Conservation (phyloP, 371 early-diverging fungal species). For the Rhizopus stolonifer region DNA sequence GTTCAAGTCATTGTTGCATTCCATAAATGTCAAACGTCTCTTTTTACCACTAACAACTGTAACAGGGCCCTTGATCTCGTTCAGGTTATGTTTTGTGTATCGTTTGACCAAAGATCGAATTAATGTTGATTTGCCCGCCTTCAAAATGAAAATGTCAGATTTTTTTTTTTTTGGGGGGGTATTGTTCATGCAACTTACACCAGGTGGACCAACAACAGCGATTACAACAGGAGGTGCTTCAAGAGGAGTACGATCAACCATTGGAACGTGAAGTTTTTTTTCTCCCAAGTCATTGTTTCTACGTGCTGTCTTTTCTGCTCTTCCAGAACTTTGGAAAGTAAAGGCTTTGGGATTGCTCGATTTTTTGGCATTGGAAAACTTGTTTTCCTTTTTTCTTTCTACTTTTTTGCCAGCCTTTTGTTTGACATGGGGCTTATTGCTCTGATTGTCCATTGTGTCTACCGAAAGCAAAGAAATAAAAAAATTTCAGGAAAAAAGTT, state of each 20-base stretch:
- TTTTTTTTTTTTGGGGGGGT: neutral
- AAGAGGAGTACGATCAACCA: slow-evolving; percentile 91
- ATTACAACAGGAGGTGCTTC: slow-evolving; percentile 91
- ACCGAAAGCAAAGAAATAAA: neutral
- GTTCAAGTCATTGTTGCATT: slow-evolving; percentile 95
- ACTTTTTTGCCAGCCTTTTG: slow-evolving; percentile 86
- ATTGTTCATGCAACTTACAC: too few species aligned
- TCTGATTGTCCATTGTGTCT: slow-evolving; percentile 51
- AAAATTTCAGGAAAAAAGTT: neutral
- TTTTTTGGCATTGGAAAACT: slow-evolving; percentile 63
- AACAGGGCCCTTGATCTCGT: slow-evolving; percentile 92
- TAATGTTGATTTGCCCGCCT: slow-evolving; percentile 94
- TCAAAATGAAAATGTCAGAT: neutral
- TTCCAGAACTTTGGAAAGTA: slow-evolving; percentile 74
- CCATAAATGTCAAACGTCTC: slow-evolving; percentile 94
- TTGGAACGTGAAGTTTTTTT: slow-evolving; percentile 93
- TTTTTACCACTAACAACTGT: slow-evolving; percentile 95
- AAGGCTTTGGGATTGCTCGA: slow-evolving; percentile 94
- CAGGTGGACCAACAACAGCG: slow-evolving; percentile 96
- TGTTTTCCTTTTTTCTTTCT: slow-evolving; percentile 72
- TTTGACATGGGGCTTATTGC: slow-evolving; percentile 82
- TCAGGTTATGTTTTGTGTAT: slow-evolving; percentile 91
- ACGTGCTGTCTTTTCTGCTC: slow-evolving; percentile 76
- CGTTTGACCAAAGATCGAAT: slow-evolving; percentile 94
- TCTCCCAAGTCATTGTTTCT: slow-evolving; percentile 88